Evolutionary conservation across 2,329 filamentous ascomycete species (phyloP).

Genomic region (Calycina marina): DNA sequence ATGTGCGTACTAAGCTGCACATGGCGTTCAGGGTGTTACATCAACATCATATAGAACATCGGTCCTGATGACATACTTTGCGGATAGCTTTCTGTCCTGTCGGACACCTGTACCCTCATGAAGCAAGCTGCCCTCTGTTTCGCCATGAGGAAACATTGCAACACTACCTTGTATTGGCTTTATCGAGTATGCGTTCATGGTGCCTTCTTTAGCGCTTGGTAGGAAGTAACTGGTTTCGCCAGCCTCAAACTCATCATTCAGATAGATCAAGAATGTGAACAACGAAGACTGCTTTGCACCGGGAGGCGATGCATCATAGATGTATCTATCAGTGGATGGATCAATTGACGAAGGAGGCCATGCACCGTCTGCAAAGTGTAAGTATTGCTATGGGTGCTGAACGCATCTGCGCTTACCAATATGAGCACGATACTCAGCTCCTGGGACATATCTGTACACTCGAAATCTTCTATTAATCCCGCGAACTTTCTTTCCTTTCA

Average conservation of each 20-base stretch:
- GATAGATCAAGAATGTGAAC: conserved; percentile 54
- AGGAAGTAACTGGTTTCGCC: conserved; percentile 61
- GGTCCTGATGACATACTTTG: conserved; percentile 55
- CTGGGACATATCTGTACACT: conserved; percentile 58
- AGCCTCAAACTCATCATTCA: conserved; percentile 58
- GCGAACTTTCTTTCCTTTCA: conserved; percentile 41
- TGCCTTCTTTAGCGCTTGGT: conserved; percentile 46
- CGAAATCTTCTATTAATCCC: conserved; percentile 57
- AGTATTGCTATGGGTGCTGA: conserved; percentile 1
- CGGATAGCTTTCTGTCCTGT: conserved; percentile 39
- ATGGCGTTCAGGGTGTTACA: too few relatives aligned
- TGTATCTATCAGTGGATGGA: conserved; percentile 31
- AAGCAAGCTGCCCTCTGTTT: conserved; percentile 46
- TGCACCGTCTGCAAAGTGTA: conserved; percentile 36
- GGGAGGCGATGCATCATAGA: conserved; percentile 50
- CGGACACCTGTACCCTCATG: conserved; percentile 58
- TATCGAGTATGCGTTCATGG: conserved; percentile 54
- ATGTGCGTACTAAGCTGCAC: too few relatives aligned
- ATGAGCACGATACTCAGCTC: conserved; percentile 56
- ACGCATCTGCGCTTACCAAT: conserved; percentile 30
- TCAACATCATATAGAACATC: conserved; percentile 55
- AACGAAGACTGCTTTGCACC: conserved; percentile 48
- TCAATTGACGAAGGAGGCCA: conserved; percentile 57
- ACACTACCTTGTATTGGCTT: conserved; percentile 54
- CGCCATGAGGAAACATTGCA: conserved; percentile 56